Evolutionary conservation across 495 filamentous ascomycete genomes (phyloP).

Genomic region (Penicillium waksmanii): DNA sequence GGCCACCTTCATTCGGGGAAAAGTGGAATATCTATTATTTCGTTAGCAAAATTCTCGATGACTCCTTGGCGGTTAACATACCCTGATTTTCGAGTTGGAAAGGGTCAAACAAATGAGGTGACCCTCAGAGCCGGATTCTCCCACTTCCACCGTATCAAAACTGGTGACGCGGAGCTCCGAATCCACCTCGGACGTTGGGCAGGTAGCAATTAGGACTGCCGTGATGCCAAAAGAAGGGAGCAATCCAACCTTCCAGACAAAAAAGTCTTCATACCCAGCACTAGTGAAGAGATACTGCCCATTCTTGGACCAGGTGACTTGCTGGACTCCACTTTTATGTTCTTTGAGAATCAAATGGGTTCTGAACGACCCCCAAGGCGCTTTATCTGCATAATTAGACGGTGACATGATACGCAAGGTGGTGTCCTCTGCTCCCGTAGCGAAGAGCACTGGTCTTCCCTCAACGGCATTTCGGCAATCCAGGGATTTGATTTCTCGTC

Average conservation of each 20-base stretch:
- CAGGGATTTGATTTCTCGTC: conserved; percentile 82
- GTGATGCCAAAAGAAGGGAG: conserved; percentile 59
- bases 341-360: conserved; percentile 67
- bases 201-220: conserved; percentile 65
- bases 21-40: conserved; percentile 61
- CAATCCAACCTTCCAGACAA: conserved; percentile 70
- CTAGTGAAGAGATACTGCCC: conserved; percentile 78
- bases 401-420: conserved; percentile 63
- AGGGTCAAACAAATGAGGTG: conserved; percentile 68
- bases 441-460: conserved; percentile 48
- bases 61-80: conserved; percentile 23
- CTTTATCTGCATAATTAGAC: conserved; percentile 18
- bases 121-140: conserved; percentile 21
- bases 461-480: conserved; percentile 47
- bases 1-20: conserved; percentile 31
- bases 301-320: conserved; percentile 70
- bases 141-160: conserved; percentile 61
- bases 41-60: not conserved
- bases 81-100: conserved; percentile 77
- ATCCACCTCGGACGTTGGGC: conserved; percentile 58
- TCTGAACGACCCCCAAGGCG: conserved; percentile 42
- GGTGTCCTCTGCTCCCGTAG: conserved; percentile 91
- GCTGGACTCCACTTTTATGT: conserved; percentile 83
- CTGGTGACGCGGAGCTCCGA: conserved; percentile 79
- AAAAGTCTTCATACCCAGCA: conserved; percentile 86